Conservation (phyloP, 192 early-diverging fungal species). For the Coemansia sp. region DNA sequence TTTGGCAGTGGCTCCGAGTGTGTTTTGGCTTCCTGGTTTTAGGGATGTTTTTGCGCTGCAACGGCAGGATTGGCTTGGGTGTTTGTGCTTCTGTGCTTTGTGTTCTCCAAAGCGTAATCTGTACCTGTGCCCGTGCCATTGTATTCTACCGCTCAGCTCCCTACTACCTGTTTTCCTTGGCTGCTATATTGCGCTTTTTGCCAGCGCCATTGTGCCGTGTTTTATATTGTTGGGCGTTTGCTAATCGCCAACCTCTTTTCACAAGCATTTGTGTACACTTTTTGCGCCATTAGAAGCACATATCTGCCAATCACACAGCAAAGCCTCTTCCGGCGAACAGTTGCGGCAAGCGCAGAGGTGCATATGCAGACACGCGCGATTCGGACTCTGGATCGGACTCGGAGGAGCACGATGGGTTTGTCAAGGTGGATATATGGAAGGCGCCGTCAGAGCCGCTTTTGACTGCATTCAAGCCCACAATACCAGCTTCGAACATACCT, state of each 20-base stretch:
- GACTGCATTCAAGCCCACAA: slow-evolving; percentile 40
- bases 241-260: slow-evolving; percentile 5
- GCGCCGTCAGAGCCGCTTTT: slow-evolving; percentile 22
- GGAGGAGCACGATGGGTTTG: slow-evolving; percentile 52
- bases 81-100: not conserved
- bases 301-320: slow-evolving; percentile 11
- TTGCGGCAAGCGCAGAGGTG: not conserved
- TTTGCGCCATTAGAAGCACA: slow-evolving; percentile 11
- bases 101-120: not conserved
- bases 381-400: slow-evolving; percentile 42
- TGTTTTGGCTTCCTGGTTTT: not conserved
- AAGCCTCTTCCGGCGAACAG: slow-evolving; percentile 3
- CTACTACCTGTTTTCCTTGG: slow-evolving; percentile 1
- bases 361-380: slow-evolving; percentile 1
- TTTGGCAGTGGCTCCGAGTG: not conserved
- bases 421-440: slow-evolving; percentile 44
- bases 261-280: not conserved
- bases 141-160: not conserved
- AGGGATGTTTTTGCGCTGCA: not conserved
- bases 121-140: not conserved
- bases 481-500: slow-evolving; percentile 10
- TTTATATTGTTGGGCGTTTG: slow-evolving; percentile 5
- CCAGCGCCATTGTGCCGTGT: not conserved
- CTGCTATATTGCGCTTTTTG: slow-evolving; percentile 9
- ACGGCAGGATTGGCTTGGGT: not conserved